Conservation (phyloP, 768 basidiomycete species). For the Tricholoma flavovirens region DNA sequence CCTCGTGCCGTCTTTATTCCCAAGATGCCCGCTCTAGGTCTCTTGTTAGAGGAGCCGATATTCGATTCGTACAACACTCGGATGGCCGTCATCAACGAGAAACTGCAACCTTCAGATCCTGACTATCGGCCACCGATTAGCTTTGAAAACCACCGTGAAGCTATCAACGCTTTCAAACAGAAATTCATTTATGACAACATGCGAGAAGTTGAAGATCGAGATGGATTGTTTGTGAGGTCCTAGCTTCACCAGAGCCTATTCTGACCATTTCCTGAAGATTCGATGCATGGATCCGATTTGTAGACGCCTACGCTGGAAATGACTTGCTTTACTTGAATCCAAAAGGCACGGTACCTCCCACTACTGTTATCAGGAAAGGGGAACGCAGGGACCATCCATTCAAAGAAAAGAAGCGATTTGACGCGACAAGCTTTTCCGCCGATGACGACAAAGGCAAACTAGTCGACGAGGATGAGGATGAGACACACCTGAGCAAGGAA, state of each 20-base stretch:
- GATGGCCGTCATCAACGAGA: constrained; percentile 44
- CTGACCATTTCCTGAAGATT: constrained; percentile 43
- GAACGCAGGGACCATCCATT: constrained; percentile 56
- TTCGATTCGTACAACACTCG: constrained; percentile 73
- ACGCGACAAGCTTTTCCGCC: constrained; percentile 48
- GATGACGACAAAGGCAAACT: constrained; percentile 25
- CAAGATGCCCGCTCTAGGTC: constrained; percentile 92
- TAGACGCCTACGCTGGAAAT: constrained; percentile 70
- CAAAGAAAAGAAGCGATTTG: constrained; percentile 63
- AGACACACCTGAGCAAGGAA: constrained; percentile 31
- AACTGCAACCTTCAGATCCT: constrained; percentile 44
- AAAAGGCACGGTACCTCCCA: constrained; percentile 68
- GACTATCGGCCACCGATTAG: constrained; percentile 70
- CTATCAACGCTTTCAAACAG: constrained; percentile 80
- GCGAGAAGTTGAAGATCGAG: constrained; percentile 75
- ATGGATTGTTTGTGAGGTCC: constrained; percentile 57
- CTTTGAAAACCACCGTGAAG: constrained; percentile 59
- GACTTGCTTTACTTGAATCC: constrained; percentile 78
- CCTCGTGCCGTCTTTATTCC: constrained; percentile 77
- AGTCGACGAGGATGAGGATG: constrained; percentile 32
- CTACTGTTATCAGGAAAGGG: constrained; percentile 60
- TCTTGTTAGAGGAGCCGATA: constrained; percentile 84
- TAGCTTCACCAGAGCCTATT: neutral
- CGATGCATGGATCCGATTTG: constrained; percentile 75
- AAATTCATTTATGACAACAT: constrained; percentile 82